Base-by-base conservation (phyloP, 2,329 filamentous ascomycete species). In the Hymenoscyphus salicellus region DNA sequence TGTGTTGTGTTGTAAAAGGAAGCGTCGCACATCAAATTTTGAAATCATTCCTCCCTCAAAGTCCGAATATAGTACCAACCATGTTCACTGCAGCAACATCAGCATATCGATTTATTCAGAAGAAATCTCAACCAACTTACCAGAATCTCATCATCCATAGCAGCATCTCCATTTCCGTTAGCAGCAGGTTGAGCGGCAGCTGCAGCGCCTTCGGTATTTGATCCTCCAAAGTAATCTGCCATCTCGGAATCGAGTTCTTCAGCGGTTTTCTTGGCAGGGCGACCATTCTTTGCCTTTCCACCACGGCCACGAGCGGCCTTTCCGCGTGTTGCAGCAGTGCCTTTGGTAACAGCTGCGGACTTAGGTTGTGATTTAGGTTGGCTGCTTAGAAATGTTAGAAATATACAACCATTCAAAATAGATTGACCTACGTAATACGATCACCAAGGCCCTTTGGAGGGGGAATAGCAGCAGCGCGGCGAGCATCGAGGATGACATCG, bases 161-260 rank as follows among this genome's bases (percentile, higher is more conserved):
- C 75, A 46, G 84, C 85, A 72, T 88, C 86, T 57, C 81, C 84
- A 63, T 76, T 79, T 26, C 46, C 46, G 23, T 52, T 52, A 28
- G 72, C 61, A 60, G 68, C 67, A 20, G 70, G 71, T n/a, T 66
- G 67, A 33, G 69, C 72, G 55, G 67, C 65, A 41, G 68, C 64
- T 61, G 69, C 66, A 41, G 67, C 78, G 69, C 83, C 84, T 49
- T 80, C 79, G 67, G 80, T 79, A 70, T 81, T 81, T 61, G 79
- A 79, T 61, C 78, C 79, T 69, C 79, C 75, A 76, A 96, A 98
- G 81, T 99, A 99, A 78, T 98, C 95, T 23, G 87, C 89, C 95
- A 99, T 99, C 78, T 99, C 95, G 4, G 92, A 93, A 77, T 99
- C 95, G 30, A 99, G 87, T 81, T 99, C 93, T 77, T 97, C 94